These are phyloP conservation scores for Penicillium angulare DNA, from an alignment of 495 filamentous ascomycete genomes.

Conservation along the genomic window DNA sequence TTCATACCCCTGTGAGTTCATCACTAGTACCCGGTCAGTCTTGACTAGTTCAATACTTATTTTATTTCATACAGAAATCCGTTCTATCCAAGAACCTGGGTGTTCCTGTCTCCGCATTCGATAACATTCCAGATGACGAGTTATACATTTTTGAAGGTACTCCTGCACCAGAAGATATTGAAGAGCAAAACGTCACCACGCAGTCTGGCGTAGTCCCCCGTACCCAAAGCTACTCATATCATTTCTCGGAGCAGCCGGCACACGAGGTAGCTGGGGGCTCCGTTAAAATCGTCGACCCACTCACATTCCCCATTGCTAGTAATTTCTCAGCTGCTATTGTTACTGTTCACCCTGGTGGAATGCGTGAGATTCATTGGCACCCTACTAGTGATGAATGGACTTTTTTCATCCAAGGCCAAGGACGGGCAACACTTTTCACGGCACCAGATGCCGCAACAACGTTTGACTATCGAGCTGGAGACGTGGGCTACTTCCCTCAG, in stretches of 20 bases:
- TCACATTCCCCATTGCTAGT: constrained; percentile 58
- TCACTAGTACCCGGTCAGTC: too few relatives aligned
- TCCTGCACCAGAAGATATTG: constrained; percentile 56
- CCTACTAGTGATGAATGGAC: constrained; percentile 73
- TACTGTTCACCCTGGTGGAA: constrained; percentile 64
- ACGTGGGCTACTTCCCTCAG: constrained; percentile 68
- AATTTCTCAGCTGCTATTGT: constrained; percentile 64
- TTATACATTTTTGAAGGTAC: constrained; percentile 72
- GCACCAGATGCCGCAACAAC: constrained; percentile 59
- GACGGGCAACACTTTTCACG: constrained; percentile 63
- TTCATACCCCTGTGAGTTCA: constrained; percentile 44
- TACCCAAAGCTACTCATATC: constrained; percentile 59
- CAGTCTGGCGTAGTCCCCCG: constrained; percentile 55
- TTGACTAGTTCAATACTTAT: constrained; percentile 1
- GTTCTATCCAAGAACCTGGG: constrained; percentile 65
- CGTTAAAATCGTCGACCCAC: constrained; percentile 66
- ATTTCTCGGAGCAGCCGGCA: constrained; percentile 62
- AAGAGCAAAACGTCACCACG: constrained; percentile 60
- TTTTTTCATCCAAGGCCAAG: constrained; percentile 69
- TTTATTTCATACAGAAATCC: constrained; percentile 34
- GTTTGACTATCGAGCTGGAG: constrained; percentile 74
- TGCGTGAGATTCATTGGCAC: constrained; percentile 84
- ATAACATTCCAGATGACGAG: constrained; percentile 56
- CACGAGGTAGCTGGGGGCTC: constrained; percentile 59
- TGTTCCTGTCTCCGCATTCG: constrained; percentile 51